Conservation (phyloP, 2,329 filamentous ascomycete genomes). For the Rhinocladiella mackenziei region DNA sequence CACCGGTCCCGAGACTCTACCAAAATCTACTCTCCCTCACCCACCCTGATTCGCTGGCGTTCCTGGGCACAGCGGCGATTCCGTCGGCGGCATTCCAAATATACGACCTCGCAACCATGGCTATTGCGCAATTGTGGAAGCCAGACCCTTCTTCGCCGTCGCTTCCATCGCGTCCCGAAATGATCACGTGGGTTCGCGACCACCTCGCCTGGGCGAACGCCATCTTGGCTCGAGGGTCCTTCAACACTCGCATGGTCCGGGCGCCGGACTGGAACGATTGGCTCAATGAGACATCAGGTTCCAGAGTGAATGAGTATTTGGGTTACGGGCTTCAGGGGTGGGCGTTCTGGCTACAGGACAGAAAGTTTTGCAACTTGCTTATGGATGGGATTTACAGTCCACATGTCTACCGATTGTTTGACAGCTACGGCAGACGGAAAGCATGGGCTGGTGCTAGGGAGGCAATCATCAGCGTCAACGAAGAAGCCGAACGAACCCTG, state of each 20-base stretch:
- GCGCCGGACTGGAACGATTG: slow-evolving; percentile 29
- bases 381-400: slow-evolving; percentile 35
- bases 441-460: slow-evolving; percentile 33
- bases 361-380: slow-evolving; percentile 33
- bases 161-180: slow-evolving; percentile 26
- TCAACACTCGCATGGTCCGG: slow-evolving; percentile 20
- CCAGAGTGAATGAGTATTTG: slow-evolving; percentile 33
- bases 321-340: slow-evolving; percentile 33
- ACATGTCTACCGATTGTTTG: slow-evolving; percentile 37
- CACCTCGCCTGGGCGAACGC: slow-evolving; percentile 26
- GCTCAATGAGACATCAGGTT: slow-evolving; percentile 35
- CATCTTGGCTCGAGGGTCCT: slow-evolving; percentile 18
- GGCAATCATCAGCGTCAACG: slow-evolving; percentile 29
- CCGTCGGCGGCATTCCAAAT: slow-evolving; percentile 30
- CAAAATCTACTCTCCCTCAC: slow-evolving; percentile 34
- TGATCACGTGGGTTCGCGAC: slow-evolving; percentile 26
- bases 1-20: slow-evolving; percentile 31
- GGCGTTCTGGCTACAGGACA: slow-evolving; percentile 36
- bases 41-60: slow-evolving; percentile 33
- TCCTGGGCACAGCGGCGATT: slow-evolving; percentile 31
- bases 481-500: slow-evolving; percentile 14
- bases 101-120: slow-evolving; percentile 32
- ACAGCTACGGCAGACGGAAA: slow-evolving; percentile 33
- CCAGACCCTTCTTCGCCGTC: slow-evolving; percentile 28
- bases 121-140: slow-evolving; percentile 36